Conservation (phyloP, 306 rosid genomes). For the Lablab purpureus region DNA sequence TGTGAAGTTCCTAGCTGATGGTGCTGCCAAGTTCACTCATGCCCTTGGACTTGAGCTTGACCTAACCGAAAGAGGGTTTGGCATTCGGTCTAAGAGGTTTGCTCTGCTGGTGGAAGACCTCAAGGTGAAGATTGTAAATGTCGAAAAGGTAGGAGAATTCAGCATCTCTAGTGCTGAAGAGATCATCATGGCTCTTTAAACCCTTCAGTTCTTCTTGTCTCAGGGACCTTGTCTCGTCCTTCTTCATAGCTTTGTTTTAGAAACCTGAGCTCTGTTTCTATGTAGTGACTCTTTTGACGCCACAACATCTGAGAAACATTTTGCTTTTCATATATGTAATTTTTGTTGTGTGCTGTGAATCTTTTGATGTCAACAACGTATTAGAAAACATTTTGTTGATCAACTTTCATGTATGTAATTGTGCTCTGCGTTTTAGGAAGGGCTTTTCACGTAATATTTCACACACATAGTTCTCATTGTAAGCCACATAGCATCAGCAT, state of each 20-base stretch:
- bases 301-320: not conserved
- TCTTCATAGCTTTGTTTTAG: not conserved
- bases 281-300: not conserved
- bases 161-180: slow-evolving; percentile 91
- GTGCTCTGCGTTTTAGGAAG: slow-evolving; percentile 20
- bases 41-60: slow-evolving; percentile 92
- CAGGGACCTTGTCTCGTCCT: too few species aligned
- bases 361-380: not conserved
- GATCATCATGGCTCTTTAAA: slow-evolving; percentile 86
- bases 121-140: slow-evolving; percentile 84
- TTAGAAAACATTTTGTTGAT: slow-evolving; percentile 2
- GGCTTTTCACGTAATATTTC: not conserved
- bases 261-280: not conserved
- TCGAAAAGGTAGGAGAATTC: slow-evolving; percentile 84
- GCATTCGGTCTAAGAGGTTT: slow-evolving; percentile 81
- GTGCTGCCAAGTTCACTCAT: slow-evolving; percentile 74
- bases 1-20: slow-evolving; percentile 91
- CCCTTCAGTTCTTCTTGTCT: not conserved
- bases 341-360: not conserved
- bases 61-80: slow-evolving; percentile 78
- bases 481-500: too few species aligned
- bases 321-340: slow-evolving; percentile 17
- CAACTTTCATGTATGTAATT: slow-evolving; percentile 14
- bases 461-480: too few species aligned
- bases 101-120: slow-evolving; percentile 83